A percentile compares a stretch with the other conserved stretches of the same genome.
Conservation (phyloP, 2,329 filamentous ascomycete species). For the Drechslera avenae region DNA sequence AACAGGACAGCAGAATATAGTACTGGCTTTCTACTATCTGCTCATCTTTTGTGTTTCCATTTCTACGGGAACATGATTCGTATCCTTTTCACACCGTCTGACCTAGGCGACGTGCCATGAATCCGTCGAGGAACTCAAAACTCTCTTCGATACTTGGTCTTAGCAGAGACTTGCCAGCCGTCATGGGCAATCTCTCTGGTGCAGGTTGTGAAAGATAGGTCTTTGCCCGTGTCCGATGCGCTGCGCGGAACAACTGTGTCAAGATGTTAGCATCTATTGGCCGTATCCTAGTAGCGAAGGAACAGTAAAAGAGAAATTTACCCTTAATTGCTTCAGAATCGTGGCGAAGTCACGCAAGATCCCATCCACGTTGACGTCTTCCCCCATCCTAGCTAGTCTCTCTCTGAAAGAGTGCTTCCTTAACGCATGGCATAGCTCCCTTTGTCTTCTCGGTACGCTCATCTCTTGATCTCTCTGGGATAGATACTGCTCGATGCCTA, state of each 20-base stretch:
- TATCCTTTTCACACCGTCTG: not conserved
- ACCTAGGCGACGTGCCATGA: conserved; percentile 2
- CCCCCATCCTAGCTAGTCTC: not conserved
- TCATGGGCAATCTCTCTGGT: conserved; percentile 7
- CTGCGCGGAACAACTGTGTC: conserved; percentile 5
- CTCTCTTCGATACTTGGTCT: not conserved
- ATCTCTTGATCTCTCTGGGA: conserved; percentile 1
- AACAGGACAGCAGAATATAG: not conserved
- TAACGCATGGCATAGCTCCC: conserved; percentile 1
- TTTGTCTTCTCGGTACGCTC: conserved; percentile 3
- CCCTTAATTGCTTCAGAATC: conserved; percentile 4
- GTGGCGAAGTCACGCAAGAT: not conserved
- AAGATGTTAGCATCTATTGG: not conserved
- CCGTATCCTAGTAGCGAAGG: not conserved
- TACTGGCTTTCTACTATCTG: too few species aligned
- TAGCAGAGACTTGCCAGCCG: conserved; percentile 8
- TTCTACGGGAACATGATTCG: not conserved
- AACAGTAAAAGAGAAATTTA: not conserved
- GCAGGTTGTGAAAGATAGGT: conserved; percentile 7
- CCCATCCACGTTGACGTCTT: not conserved
- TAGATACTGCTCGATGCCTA: conserved; percentile 10
- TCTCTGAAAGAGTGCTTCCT: conserved; percentile 4
- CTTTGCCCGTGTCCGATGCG: conserved; percentile 4
- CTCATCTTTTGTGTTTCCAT: not conserved
- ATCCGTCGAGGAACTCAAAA: not conserved